These are phyloP conservation scores for Pichia cephalocereana DNA, from an alignment of 805 yeast genomes.

Conservation along the genomic window DNA sequence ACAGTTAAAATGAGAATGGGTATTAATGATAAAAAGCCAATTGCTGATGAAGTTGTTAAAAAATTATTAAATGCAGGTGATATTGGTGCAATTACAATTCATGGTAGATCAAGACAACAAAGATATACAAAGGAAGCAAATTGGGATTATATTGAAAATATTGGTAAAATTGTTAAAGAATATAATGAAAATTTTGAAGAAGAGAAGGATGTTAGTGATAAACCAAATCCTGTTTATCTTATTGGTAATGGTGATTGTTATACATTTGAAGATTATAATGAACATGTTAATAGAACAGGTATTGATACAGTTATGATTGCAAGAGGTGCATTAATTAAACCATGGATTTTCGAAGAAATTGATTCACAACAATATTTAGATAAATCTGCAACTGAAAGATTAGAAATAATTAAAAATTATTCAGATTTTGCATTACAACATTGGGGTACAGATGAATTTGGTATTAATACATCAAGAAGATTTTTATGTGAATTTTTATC, in stretches of 20 bases:
- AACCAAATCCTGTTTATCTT: constrained; percentile 57
- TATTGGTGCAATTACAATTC: constrained; percentile 85
- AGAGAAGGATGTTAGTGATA: constrained; percentile 48
- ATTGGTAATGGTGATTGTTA: constrained; percentile 94
- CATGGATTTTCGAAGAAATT: constrained; percentile 97
- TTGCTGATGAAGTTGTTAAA: constrained; percentile 71
- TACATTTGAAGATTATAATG: constrained; percentile 82
- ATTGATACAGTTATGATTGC: constrained; percentile 97
- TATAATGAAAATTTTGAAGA: constrained; percentile 48
- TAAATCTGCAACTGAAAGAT: constrained; percentile 82
- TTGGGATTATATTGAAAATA: constrained; percentile 79
- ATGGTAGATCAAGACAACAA: constrained; percentile 95
- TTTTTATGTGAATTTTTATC: constrained; percentile 91
- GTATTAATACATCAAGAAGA: constrained; percentile 79
- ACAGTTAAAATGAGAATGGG: constrained; percentile 93
- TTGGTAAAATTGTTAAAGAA: constrained; percentile 59
- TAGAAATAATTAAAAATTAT: constrained; percentile 61
- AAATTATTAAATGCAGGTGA: constrained; percentile 56
- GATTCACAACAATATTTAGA: constrained; percentile 85
- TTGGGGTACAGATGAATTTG: constrained; percentile 97
- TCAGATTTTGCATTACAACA: constrained; percentile 82
- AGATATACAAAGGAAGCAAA: constrained; percentile 86
- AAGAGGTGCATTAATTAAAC: constrained; percentile 94
- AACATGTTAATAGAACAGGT: constrained; percentile 51
- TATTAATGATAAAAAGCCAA: constrained; percentile 70